phyloP scores from a whole-genome alignment of 352 stramenopile species.

The Pythium pectinolyticum region DNA sequence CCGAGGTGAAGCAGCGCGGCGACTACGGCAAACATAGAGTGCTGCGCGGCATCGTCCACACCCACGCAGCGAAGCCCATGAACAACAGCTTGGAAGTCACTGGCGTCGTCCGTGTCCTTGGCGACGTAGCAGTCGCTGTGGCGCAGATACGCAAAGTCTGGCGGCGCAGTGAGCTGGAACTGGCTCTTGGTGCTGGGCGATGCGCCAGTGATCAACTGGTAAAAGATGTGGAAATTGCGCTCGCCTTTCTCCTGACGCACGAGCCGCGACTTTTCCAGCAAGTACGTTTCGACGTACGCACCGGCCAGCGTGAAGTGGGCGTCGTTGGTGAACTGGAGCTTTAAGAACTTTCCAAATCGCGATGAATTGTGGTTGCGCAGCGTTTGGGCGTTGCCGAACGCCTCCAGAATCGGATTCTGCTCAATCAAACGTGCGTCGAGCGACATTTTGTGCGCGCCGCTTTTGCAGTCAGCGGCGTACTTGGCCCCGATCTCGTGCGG shows the following conservation, averaged over 20 bases:
- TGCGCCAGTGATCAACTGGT: slow-evolving; percentile 86
- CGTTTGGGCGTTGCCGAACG: slow-evolving; percentile 95
- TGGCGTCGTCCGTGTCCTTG: slow-evolving; percentile 90
- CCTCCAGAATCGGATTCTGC: slow-evolving; percentile 94
- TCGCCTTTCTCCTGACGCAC: slow-evolving; percentile 90
- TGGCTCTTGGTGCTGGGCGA: slow-evolving; percentile 48
- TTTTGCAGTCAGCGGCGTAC: slow-evolving; percentile 43
- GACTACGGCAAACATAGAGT: slow-evolving; percentile 90
- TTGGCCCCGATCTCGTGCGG: slow-evolving; percentile 70
- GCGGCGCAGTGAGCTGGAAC: slow-evolving; percentile 67
- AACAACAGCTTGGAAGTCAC: slow-evolving; percentile 76
- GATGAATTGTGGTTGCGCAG: slow-evolving; percentile 93
- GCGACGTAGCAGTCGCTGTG: slow-evolving; percentile 92
- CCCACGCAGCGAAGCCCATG: slow-evolving; percentile 74
- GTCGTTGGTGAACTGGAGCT: slow-evolving; percentile 92
- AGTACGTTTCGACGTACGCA: slow-evolving; percentile 87
- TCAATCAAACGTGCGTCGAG: slow-evolving; percentile 84
- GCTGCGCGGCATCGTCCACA: slow-evolving; percentile 65
- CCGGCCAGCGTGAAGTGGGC: slow-evolving; percentile 83
- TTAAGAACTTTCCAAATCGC: slow-evolving; percentile 96
- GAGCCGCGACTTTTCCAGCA: slow-evolving; percentile 87
- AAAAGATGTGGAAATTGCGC: slow-evolving; percentile 96
- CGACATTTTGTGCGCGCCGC: slow-evolving; percentile 42
- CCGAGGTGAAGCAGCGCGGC: slow-evolving; percentile 95
- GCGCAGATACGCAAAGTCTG: slow-evolving; percentile 94